Evolutionary conservation across 805 yeast species (phyloP).

Genomic region (Candida pseudofarinosa): DNA sequence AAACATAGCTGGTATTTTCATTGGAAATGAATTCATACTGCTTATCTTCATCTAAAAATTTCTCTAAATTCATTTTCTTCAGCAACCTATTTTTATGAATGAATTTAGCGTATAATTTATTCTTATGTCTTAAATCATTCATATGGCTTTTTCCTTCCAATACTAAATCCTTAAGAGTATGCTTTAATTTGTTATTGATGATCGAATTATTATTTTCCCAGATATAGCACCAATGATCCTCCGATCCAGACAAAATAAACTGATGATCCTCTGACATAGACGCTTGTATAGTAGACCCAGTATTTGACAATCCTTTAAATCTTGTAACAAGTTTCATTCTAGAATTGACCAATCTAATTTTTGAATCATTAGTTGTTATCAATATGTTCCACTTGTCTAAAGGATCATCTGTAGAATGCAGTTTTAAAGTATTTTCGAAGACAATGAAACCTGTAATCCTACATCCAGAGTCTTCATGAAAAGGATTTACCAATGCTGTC

Average conservation of each 20-base stretch:
- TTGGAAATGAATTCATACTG: conserved; percentile 25
- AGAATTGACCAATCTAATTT: conserved; percentile 62
- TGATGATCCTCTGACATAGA: conserved; percentile 51
- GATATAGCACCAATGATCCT: conserved; percentile 80
- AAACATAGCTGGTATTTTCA: conserved; percentile 59
- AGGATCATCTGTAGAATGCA: conserved; percentile 2
- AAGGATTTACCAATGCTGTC: conserved; percentile 19
- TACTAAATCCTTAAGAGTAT: conserved; percentile 31
- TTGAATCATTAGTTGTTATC: conserved; percentile 80
- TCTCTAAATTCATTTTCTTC: conserved; percentile 20
- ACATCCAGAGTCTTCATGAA: conserved; percentile 24
- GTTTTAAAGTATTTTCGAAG: conserved; percentile 25
- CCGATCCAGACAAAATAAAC: conserved; percentile 74
- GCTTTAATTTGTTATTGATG: conserved; percentile 35
- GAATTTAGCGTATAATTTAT: conserved; percentile 24
- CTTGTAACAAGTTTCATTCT: conserved; percentile 55
- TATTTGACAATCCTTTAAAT: conserved; percentile 70
- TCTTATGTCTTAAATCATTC: conserved; percentile 25
- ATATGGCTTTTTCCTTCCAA: conserved; percentile 32
- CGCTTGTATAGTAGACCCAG: conserved; percentile 70
- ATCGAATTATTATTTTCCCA: conserved; percentile 57
- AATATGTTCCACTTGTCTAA: conserved; percentile 34
- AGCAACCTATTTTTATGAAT: conserved; percentile 25
- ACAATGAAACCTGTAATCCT: conserved; percentile 75
- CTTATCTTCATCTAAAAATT: conserved; percentile 23